phyloP scores from a whole-genome alignment of 345 rosid genomes.

The Acer campestre region DNA sequence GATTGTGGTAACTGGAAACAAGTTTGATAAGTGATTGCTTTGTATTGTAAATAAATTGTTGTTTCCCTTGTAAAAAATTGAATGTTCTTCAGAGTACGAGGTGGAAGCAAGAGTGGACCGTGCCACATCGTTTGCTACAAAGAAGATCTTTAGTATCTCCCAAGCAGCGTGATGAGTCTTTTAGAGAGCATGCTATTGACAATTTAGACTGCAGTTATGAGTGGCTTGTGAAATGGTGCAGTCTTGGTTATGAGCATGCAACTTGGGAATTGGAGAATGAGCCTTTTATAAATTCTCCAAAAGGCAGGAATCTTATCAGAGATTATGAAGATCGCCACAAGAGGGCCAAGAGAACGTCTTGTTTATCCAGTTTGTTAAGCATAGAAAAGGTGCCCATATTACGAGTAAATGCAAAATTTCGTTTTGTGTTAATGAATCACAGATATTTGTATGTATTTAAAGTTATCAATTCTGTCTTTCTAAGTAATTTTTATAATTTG shows the following conservation, averaged over 20 bases:
- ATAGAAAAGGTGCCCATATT: constrained; percentile 32
- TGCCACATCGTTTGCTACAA: constrained; percentile 49
- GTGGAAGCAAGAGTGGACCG: constrained; percentile 50
- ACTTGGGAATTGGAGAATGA: constrained; percentile 61
- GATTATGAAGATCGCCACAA: constrained; percentile 43
- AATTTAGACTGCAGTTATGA: constrained; percentile 32
- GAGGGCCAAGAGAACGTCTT: constrained; percentile 28
- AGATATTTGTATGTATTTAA: not conserved
- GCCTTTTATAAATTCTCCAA: constrained; percentile 37
- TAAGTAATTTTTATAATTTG: not conserved
- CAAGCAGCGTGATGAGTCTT: constrained; percentile 20
- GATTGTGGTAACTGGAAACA: not conserved
- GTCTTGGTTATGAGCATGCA: constrained; percentile 58
- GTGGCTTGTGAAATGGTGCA: constrained; percentile 69
- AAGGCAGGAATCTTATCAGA: constrained; percentile 36
- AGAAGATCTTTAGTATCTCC: constrained; percentile 30
- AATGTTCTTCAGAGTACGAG: constrained; percentile 33
- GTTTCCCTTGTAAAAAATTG: not conserved
- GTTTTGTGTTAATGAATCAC: not conserved
- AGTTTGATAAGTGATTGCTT: not conserved
- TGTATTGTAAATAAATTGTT: constrained; percentile 6
- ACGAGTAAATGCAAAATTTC: not conserved
- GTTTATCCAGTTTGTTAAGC: not conserved
- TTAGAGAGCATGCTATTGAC: not conserved
- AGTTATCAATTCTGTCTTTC: not conserved